Conservation (phyloP, 2,329 filamentous ascomycete species). For the Nothophaeocryptopus gaeumannii region DNA sequence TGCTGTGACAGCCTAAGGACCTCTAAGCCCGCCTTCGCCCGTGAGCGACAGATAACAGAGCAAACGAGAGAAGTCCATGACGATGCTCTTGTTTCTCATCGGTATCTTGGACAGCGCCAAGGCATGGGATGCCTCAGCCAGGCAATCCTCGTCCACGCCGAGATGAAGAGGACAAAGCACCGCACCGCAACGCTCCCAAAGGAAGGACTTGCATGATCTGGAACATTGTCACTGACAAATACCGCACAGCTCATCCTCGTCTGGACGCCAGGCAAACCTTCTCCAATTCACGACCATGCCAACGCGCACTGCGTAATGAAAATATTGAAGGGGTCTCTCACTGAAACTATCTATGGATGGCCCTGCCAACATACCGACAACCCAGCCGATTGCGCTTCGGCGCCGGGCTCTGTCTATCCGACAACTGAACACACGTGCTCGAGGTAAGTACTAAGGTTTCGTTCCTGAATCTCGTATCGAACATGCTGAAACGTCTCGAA, state of each 20-base stretch:
- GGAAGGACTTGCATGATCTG: background rate
- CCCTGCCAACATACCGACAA: constrained; percentile 50
- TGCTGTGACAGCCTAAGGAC: too few species aligned
- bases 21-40: too few species aligned
- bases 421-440: constrained; percentile 33
- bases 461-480: too few species aligned
- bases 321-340: constrained; percentile 72
- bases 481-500: too few species aligned
- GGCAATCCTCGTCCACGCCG: constrained; percentile 1
- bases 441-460: background rate
- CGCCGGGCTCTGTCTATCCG: constrained; percentile 27
- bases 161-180: background rate
- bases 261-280: constrained; percentile 80
- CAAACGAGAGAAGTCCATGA: too few species aligned
- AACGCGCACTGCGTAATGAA: constrained; percentile 93
- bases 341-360: constrained; percentile 78
- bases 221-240: constrained; percentile 6
- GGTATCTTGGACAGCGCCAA: too few species aligned
- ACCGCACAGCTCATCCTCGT: constrained; percentile 71
- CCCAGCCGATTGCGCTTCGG: constrained; percentile 25
- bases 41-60: too few species aligned
- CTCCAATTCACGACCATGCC: constrained; percentile 74
- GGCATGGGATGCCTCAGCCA: background rate
- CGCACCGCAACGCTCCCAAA: constrained; percentile 12
- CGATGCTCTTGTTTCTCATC: too few species aligned